These are phyloP conservation scores for Cutaneotrichosporon curvatum DNA, from an alignment of 1,284 basidiomycete species.

Conservation along the genomic window DNA sequence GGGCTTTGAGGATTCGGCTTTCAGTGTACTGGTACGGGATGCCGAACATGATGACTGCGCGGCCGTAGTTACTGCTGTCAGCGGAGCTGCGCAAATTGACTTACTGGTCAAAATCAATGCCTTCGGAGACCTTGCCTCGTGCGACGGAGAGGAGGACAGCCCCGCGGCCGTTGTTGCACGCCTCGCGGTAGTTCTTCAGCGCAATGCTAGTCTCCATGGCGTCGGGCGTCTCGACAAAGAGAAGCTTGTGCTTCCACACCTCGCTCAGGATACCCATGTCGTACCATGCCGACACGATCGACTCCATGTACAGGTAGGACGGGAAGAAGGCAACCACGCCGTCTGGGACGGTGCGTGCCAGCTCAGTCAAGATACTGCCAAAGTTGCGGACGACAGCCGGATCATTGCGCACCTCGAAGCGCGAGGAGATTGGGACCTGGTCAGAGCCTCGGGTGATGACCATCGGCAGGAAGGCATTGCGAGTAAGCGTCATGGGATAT, in stretches of 20 bases:
- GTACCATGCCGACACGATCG: slow-evolving; percentile 98
- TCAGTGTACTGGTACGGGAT: slow-evolving; percentile 99
- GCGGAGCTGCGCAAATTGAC: slow-evolving; percentile 3
- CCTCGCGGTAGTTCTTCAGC: slow-evolving; percentile 91
- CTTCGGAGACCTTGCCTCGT: slow-evolving; percentile 98
- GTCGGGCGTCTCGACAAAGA: slow-evolving; percentile 99
- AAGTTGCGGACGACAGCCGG: slow-evolving; percentile 98
- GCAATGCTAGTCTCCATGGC: slow-evolving; percentile 98
- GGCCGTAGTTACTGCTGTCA: slow-evolving; percentile 68
- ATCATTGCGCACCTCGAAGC: slow-evolving; percentile 98
- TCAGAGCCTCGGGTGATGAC: slow-evolving; percentile 97
- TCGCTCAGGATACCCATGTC: slow-evolving; percentile 99
- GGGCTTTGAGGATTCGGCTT: slow-evolving; percentile 92
- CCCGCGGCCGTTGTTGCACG: slow-evolving; percentile 96
- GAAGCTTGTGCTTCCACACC: slow-evolving; percentile 99
- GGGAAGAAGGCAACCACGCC: slow-evolving; percentile 99
- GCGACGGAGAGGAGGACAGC: slow-evolving; percentile 96
- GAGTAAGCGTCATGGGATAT: slow-evolving; percentile 95
- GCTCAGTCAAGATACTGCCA: slow-evolving; percentile 95
- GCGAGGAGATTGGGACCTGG: slow-evolving; percentile 97
- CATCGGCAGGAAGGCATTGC: slow-evolving; percentile 96
- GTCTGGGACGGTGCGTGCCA: slow-evolving; percentile 95
- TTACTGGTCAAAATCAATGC: slow-evolving; percentile 96
- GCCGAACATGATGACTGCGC: slow-evolving; percentile 99
- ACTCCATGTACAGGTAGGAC: slow-evolving; percentile 99